Evolutionary conservation across 805 yeast genomes (phyloP), one percentile per base, ranked within the genome.

Genomic region (Wickerhamomyces chambardii): DNA sequence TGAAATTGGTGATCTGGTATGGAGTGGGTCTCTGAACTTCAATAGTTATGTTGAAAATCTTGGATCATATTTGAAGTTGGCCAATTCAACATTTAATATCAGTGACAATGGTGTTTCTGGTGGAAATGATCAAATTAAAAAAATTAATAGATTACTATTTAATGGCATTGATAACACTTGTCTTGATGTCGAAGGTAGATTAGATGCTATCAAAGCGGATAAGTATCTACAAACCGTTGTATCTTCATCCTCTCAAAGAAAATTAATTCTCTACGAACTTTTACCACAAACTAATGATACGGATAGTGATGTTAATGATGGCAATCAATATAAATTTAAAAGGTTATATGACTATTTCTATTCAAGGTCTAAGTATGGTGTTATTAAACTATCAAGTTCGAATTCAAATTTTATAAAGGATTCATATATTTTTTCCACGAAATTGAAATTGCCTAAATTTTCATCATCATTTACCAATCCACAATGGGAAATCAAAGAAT

Each of bases 101-200:
- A 49, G 33, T 60, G 59, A 29, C 48, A 24, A 33, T 36, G 22
- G 15, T 28, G 24, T 8, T 19, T 3, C 22, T 16, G 10, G 10
- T 8, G 7, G 7, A 8, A 19, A 14, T 24, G 12, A 24, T 8
- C 6, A 24, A 12, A 24, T 24, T 14, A 24, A 24, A 24, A 24
- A 24, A n/a, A 11, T 4, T 24, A 24, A 24, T 6, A 6, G 6
- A 24, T 24, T 24, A 14, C 6, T 24, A 24, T 24, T 11, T 5
- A 24, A 7, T 11, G 12, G 5, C 6, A 24, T 6, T 8, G 12
- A 24, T 24, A 24, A 24, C 12, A 5, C 14, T 33, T 15, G 55
- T 26, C 54, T 77, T 43, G 59, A 59, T 22, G 57, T 84, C 31
- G 78, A 74, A 40, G 95, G 95, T 4, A 64, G 86, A 36, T 61